A percentile compares a stretch with the other conserved stretches of the same genome.
Conservation (phyloP, 768 basidiomycete genomes). For the Phylloporus sp. region DNA sequence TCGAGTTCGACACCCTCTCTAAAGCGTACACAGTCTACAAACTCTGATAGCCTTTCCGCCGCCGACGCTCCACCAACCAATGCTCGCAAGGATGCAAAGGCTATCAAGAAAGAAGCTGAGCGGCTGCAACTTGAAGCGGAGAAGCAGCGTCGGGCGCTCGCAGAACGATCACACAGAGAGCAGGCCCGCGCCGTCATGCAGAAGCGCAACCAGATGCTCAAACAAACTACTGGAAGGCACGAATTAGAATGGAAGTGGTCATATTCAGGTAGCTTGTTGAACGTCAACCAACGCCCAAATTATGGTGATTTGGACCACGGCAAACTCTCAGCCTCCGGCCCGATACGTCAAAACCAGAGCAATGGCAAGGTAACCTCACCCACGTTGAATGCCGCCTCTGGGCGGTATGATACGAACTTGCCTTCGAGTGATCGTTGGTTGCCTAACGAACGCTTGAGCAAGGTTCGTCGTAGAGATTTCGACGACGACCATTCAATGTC, state of each 20-base stretch:
- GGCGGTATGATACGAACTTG: conserved; percentile 44
- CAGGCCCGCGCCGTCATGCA: conserved; percentile 91
- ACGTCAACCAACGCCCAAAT: conserved; percentile 33
- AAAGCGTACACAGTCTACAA: conserved; percentile 76
- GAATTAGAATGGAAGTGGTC: conserved; percentile 62
- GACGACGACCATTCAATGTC: conserved; percentile 94
- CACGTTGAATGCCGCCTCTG: conserved; percentile 60
- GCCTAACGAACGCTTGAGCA: conserved; percentile 57
- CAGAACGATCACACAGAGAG: conserved; percentile 72
- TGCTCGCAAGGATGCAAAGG: conserved; percentile 59
- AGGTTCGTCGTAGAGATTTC: conserved; percentile 76
- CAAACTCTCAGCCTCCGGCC: conserved; percentile 57
- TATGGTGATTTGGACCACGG: conserved; percentile 36
- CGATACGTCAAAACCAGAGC: conserved; percentile 57
- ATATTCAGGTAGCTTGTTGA: conserved; percentile 41
- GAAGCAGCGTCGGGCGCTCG: conserved; percentile 74
- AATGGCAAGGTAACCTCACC: conserved; percentile 39
- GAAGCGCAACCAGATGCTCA: conserved; percentile 77
- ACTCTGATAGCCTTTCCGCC: conserved; percentile 66
- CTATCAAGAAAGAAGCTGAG: conserved; percentile 78
- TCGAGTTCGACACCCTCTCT: conserved; percentile 57
- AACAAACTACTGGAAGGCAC: conserved; percentile 45
- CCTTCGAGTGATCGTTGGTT: conserved; percentile 45
- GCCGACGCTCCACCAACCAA: conserved; percentile 42
- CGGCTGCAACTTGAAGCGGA: conserved; percentile 77